These are phyloP conservation scores for Lomentospora prolificans DNA, from an alignment of 2,329 filamentous ascomycete genomes.

Conservation along the genomic window DNA sequence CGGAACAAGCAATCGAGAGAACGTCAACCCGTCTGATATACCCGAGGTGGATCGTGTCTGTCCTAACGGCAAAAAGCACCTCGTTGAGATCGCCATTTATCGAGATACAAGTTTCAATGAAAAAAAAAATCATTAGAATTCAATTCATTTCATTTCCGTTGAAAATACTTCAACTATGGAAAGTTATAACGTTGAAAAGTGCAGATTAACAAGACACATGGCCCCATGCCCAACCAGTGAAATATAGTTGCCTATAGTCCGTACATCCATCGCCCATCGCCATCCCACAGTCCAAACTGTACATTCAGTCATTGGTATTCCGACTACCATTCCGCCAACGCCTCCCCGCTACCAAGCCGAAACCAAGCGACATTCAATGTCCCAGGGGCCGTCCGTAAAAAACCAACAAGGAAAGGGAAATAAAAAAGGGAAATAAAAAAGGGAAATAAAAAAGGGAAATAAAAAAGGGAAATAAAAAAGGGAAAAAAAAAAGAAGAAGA, in stretches of 20 bases:
- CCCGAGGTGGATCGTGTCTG: too few relatives aligned
- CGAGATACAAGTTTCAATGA: background rate
- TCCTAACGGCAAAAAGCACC: too few relatives aligned
- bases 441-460: constrained; percentile 10
- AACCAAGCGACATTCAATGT: constrained; percentile 13
- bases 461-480: constrained; percentile 2
- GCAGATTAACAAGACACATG: background rate
- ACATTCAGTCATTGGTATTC: constrained; percentile 8
- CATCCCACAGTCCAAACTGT: background rate
- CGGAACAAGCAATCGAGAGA: too few relatives aligned
- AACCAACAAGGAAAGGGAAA: too few relatives aligned
- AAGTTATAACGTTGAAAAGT: background rate
- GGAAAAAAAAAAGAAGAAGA: background rate
- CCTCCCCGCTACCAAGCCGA: constrained; percentile 18
- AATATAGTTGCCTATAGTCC: background rate
- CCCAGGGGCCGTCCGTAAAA: constrained; percentile 7
- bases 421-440: constrained; percentile 10
- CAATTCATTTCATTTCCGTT: background rate
- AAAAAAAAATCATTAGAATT: background rate
- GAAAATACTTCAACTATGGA: background rate
- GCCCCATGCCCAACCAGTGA: background rate
- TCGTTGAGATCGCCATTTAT: too few relatives aligned
- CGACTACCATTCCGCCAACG: constrained; percentile 22
- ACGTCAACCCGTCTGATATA: too few relatives aligned
- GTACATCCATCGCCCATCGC: background rate